Base-by-base conservation (phyloP, 1,284 basidiomycete species). In the Microbotryum lychnidis-dioicae region DNA sequence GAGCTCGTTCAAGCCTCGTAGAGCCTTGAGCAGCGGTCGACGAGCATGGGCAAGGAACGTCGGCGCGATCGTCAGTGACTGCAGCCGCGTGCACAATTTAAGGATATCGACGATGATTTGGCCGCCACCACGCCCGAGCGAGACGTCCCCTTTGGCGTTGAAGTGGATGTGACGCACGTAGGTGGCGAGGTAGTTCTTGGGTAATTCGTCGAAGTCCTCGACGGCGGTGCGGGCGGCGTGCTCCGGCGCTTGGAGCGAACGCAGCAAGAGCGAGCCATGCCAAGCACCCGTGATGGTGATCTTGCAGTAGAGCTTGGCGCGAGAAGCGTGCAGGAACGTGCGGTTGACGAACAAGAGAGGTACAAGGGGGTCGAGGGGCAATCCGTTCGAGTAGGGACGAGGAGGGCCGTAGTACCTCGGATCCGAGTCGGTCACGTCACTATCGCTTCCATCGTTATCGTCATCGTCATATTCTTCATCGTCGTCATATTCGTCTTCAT, bases 241-340 rank as follows among this genome's bases (percentile, higher is more conserved):
- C 25, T 47, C 9, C 5, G 58, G 21, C 16, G 56, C 50, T 4
- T 42, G 48, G 21, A 71, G 56, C 14, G 66, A 56, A 6, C 61
- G 61, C 27, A 65, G 63, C 2, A 71, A 25, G 16, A 70, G 58
- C 25, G 51, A 57, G 2, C 58, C 66, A 5, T 54, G 49, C 50
- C 48, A 67, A 1, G 64, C 52, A 3, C 25, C 20, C 10, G n/a
- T 2, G 47, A 60, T 8, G 12, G 31, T 21, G 4, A 65, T 37
- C 42, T n/a, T 29, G 23, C 51, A 46, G 61, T 71, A 71, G 12
- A 71, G 56, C 16, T 56, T 27, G 29, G 58, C 56, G 27, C 70
- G 63, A 5, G 61, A n/a, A 3, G 67, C 65, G 50, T 66, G 65
- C 2, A 71, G 58, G 62, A 71, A 71, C 6, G 68, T 51, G 27